Percentiles rank a stretch among this genome's conserved stretches.
These are phyloP conservation scores for Baorangia bicolor DNA, from an alignment of 768 basidiomycete species.

Conservation along the genomic window DNA sequence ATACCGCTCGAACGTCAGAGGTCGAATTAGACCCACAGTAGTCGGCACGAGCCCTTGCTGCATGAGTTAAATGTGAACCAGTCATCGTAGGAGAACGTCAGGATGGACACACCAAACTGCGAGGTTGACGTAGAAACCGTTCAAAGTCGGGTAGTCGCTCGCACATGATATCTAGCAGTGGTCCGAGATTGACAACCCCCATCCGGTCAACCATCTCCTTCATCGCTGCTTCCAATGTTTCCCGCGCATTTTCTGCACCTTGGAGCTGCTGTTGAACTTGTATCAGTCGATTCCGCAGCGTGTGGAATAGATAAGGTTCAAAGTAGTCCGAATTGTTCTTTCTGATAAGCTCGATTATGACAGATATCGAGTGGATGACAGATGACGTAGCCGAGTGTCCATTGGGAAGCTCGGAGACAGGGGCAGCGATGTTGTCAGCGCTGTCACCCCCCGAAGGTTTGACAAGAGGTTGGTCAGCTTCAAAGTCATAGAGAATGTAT, in stretches of 20 bases:
- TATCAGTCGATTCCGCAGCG: slow-evolving; percentile 86
- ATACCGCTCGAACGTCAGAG: slow-evolving; percentile 93
- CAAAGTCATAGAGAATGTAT: slow-evolving; percentile 74
- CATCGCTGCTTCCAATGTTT: slow-evolving; percentile 69
- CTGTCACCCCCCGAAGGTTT: slow-evolving; percentile 12
- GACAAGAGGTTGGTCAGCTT: slow-evolving; percentile 21
- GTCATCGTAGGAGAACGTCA: slow-evolving; percentile 2
- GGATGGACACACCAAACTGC: slow-evolving; percentile 63
- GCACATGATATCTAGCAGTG: slow-evolving; percentile 72
- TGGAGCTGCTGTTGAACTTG: slow-evolving; percentile 75
- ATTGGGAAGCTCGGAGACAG: slow-evolving; percentile 30
- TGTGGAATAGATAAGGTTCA: slow-evolving; percentile 96
- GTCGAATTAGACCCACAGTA: slow-evolving; percentile 69
- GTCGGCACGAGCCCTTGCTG: slow-evolving; percentile 70
- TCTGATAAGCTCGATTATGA: slow-evolving; percentile 91
- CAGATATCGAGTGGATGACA: slow-evolving; percentile 80
- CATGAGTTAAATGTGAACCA: slow-evolving; percentile 10
- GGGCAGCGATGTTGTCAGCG: slow-evolving; percentile 10
- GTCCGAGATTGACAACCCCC: slow-evolving; percentile 89
- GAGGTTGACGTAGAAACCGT: slow-evolving; percentile 63
- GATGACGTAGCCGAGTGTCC: slow-evolving; percentile 68
- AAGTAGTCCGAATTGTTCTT: slow-evolving; percentile 99
- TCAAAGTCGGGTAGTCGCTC: slow-evolving; percentile 69
- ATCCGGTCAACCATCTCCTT: slow-evolving; percentile 79
- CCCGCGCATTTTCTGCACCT: slow-evolving; percentile 57